Evolutionary conservation across 805 yeast species (phyloP), one percentile per base, ranked within the genome.

Genomic region (Candida oleophila): DNA sequence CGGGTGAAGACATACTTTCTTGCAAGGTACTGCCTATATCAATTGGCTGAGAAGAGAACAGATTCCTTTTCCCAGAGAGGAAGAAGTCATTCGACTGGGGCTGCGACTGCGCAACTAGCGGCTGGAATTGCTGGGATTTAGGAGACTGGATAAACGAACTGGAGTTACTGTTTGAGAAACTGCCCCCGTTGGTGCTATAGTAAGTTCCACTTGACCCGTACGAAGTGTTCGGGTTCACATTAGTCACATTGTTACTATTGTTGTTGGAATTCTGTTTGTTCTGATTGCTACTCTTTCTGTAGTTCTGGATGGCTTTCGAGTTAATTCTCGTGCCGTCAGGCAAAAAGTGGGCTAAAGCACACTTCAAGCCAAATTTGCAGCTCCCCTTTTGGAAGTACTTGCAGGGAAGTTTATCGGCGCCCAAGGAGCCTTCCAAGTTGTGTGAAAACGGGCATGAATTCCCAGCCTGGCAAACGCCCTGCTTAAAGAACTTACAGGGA

Each of bases 401-500:
- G 75, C 99, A 92, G 4, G 91, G 89, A 38, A 77, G 71, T 40
- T 74, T 66, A 42, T 78, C 83, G n/a, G 75, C 74, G 25, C 69
- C 71, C 32, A 71, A 67, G n/a, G 74, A 62, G 3, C 78, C 73
- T 46, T 84, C 87, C 43, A 80, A 60, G 41, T 85, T 76, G 63
- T 92, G 99, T 30, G 94, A 83, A 62, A 92, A 92, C 1, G 97
- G 97, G 64, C 99, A 92, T 1, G 92, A 75, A 43, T 72, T 74
- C 11, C 98, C 98, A 1, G 98, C 98, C 65, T 91, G 97, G 65
- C 99, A 92, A 15, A 87, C 81, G 1, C 98, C 97, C 64, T 91
- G 97, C 48, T 81, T 76, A 65, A 76, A 92, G 71, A 92, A 92
- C 69, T 92, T 92, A 66, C 99, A 92, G 2, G 99, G 99, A 25